phyloP scores from a whole-genome alignment of 1,139 yeast genomes.

The Nakaseomyces bracarensis region DNA sequence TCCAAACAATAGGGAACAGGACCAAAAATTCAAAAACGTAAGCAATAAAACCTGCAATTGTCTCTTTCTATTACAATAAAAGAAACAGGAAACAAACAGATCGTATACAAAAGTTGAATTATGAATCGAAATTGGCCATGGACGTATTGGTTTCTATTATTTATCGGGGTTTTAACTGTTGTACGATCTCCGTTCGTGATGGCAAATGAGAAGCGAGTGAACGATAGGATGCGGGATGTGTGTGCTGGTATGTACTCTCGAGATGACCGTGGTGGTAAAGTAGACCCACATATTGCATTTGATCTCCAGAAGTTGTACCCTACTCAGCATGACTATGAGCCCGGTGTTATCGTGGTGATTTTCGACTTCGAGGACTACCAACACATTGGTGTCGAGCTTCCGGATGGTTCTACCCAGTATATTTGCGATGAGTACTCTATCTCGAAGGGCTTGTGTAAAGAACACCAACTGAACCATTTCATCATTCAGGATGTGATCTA shows the following conservation, averaged over 20 bases:
- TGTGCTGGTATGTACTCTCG: conserved; percentile 86
- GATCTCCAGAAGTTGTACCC: conserved; percentile 37
- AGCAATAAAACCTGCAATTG: too few relatives aligned
- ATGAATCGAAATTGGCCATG: conserved; percentile 6
- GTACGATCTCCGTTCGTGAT: conserved; percentile 11
- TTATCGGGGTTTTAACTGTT: conserved; percentile 1
- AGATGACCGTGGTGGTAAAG: conserved; percentile 72
- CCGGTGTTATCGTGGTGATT: conserved; percentile 54
- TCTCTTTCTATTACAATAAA: not conserved
- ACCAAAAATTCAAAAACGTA: too few relatives aligned
- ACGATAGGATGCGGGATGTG: conserved; percentile 47
- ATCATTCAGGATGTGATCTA: conserved; percentile 36
- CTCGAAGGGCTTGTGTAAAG: conserved; percentile 43
- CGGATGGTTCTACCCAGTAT: conserved; percentile 39
- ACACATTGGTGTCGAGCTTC: conserved; percentile 44
- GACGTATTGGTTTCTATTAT: conserved; percentile 10
- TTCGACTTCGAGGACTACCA: conserved; percentile 75
- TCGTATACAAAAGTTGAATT: not conserved
- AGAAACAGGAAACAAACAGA: not conserved
- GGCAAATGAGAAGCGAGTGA: conserved; percentile 44
- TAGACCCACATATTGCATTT: conserved; percentile 50
- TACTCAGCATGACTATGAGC: conserved; percentile 29
- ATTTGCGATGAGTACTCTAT: conserved; percentile 67
- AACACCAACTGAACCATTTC: conserved; percentile 50
- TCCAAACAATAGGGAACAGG: too few relatives aligned